Evolutionary conservation across 805 yeast species (phyloP), one percentile per base, ranked within the genome.

Genomic region (Nakazawaea holstii): DNA sequence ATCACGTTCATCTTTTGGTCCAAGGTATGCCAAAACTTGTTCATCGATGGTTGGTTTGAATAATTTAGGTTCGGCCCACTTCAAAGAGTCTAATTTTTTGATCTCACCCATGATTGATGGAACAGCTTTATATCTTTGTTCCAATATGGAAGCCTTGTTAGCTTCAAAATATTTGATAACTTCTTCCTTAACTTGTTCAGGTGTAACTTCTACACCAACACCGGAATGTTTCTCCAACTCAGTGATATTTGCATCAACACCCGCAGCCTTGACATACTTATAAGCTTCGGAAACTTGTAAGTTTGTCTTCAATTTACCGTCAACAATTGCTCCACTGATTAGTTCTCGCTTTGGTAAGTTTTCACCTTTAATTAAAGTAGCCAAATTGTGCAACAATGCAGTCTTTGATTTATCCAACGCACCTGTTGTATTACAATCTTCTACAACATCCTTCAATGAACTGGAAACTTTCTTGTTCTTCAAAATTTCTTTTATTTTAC

Each of bases 1-100:
- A 65, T 94, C 99, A 54, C 98, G 81, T 62, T 91, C 98, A 62
- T 94, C 99, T 66, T 92, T 92, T 46, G 98, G 98, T 35, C 99
- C 99, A 49, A 91, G 69, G 11, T 84, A 66, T 37, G 69, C 79
- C 51, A 86, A 65, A n/a, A 90, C 69, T 58, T 85, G 79, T 38
- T 75, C 80, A 62, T 94, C 99, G 55, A 94, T 84, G 24, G 80
- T 74, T 11, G 96, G 95, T 68, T 94, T 94, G 70, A 94, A 87
- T 47, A 79, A 71, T 44, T 82, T 77, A 33, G 97, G 95, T 41
- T 85, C 77, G 8, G 98, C 98, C 96, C 97, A 94, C 68, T 87
- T 89, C 65, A 94, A 74, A 15, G 71, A 79, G 4, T 89, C 83
- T 39, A 89, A 59, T 54, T 73, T 77, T 74, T 87, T 89, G 52